phyloP scores from a whole-genome alignment of 345 rosid species.

The Acer campestre region DNA sequence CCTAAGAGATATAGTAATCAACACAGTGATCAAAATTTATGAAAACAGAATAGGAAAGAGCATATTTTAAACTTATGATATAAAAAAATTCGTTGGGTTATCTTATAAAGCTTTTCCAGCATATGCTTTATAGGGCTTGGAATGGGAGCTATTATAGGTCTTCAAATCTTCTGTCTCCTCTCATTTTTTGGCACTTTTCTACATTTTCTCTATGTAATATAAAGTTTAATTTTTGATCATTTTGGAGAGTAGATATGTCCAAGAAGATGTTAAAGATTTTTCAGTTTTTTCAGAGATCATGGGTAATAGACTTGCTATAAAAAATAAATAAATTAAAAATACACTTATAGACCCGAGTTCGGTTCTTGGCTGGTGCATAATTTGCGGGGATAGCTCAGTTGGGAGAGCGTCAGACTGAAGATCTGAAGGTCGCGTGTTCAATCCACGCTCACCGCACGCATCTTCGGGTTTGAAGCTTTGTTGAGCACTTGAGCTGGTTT shows the following conservation, averaged over 20 bases:
- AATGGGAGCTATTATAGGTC: neutral
- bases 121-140: neutral
- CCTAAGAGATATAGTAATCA: neutral
- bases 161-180: neutral
- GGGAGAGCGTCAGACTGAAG: conserved; percentile 99
- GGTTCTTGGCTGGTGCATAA: conserved; percentile 28
- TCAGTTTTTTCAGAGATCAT: neutral
- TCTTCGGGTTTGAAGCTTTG: conserved; percentile 36
- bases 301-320: neutral
- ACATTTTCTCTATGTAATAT: neutral
- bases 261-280: neutral
- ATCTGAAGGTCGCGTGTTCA: conserved; percentile 99
- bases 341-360: conserved; percentile 17
- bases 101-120: neutral
- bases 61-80: neutral
- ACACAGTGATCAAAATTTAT: neutral
- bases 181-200: neutral
- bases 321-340: neutral
- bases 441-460: conserved; percentile 69
- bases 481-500: conserved; percentile 16
- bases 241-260: neutral
- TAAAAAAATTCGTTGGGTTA: neutral
- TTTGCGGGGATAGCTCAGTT: conserved; percentile 82
- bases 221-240: neutral
- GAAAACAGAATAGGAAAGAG: neutral